phyloP scores from a whole-genome alignment of 2,329 filamentous ascomycete genomes.

The Biscogniauxia marginata region DNA sequence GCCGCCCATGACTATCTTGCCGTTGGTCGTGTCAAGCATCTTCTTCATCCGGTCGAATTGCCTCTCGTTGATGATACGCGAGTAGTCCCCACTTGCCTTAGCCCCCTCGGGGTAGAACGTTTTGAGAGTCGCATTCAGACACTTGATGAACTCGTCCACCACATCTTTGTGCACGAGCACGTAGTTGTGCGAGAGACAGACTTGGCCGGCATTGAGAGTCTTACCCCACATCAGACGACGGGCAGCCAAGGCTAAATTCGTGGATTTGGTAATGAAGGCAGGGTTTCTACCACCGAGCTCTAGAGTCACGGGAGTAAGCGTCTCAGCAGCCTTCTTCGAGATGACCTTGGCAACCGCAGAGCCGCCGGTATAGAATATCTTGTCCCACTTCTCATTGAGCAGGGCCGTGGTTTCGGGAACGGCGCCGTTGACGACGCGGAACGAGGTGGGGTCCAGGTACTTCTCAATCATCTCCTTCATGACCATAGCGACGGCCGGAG shows the following conservation, averaged over 20 bases:
- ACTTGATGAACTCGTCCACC: conserved; percentile 67
- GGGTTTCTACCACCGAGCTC: conserved; percentile 93
- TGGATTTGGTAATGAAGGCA: conserved; percentile 82
- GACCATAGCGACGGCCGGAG: conserved; percentile 73
- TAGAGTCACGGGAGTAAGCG: conserved; percentile 81
- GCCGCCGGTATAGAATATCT: conserved; percentile 95
- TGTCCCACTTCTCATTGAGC: conserved; percentile 90
- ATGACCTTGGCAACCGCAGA: conserved; percentile 80
- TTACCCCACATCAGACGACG: conserved; percentile 88
- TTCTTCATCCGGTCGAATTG: conserved; percentile 83
- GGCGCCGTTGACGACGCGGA: conserved; percentile 75
- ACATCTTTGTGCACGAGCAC: conserved; percentile 77
- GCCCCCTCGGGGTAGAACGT: conserved; percentile 84
- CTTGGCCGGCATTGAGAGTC: conserved; percentile 79
- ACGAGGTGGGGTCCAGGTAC: conserved; percentile 74
- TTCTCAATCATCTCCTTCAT: conserved; percentile 75
- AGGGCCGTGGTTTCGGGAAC: conserved; percentile 78
- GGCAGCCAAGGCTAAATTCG: conserved; percentile 77
- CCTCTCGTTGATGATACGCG: conserved; percentile 74
- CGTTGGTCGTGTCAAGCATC: conserved; percentile 82
- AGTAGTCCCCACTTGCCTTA: conserved; percentile 74
- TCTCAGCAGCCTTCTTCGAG: conserved; percentile 82
- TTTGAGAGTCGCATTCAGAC: conserved; percentile 68
- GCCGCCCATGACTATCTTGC: conserved; percentile 85
- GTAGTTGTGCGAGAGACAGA: conserved; percentile 94